Conservation (phyloP, 805 yeast species). For the Candida ponderosae region DNA sequence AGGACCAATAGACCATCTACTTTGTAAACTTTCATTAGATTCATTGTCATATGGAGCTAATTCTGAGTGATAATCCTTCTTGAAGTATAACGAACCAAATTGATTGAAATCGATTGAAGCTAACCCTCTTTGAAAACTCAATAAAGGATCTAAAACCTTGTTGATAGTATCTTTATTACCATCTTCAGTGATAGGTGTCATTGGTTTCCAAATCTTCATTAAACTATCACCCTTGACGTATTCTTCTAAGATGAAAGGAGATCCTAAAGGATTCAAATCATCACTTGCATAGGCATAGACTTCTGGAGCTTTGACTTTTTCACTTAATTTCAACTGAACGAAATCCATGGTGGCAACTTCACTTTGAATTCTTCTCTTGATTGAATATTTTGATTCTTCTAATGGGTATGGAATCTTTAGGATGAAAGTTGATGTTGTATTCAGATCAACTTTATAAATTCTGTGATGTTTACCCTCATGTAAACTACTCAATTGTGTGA, state of each 20-base stretch:
- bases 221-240: conserved; percentile 69
- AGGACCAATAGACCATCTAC: conserved; percentile 91
- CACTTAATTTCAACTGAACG: conserved; percentile 49
- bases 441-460: conserved; percentile 65
- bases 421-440: conserved; percentile 52
- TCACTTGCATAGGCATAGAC: conserved; percentile 60
- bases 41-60: conserved; percentile 54
- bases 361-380: conserved; percentile 63
- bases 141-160: conserved; percentile 62
- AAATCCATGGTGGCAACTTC: conserved; percentile 95
- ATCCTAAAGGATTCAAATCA: conserved; percentile 50
- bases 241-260: conserved; percentile 81
- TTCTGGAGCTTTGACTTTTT: conserved; percentile 54
- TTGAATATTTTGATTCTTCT: conserved; percentile 51
- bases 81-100: conserved; percentile 79
- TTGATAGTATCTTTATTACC: conserved; percentile 43
- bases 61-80: conserved; percentile 49
- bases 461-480: conserved; percentile 96
- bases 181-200: conserved; percentile 49
- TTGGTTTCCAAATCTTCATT: conserved; percentile 90
- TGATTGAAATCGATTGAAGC: conserved; percentile 54
- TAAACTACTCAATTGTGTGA: conserved; percentile 71
- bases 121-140: conserved; percentile 53
- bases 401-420: conserved; percentile 82
- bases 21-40: conserved; percentile 34